Conservation (phyloP, 371 early-diverging fungal species). For the Mortierella sp. region DNA sequence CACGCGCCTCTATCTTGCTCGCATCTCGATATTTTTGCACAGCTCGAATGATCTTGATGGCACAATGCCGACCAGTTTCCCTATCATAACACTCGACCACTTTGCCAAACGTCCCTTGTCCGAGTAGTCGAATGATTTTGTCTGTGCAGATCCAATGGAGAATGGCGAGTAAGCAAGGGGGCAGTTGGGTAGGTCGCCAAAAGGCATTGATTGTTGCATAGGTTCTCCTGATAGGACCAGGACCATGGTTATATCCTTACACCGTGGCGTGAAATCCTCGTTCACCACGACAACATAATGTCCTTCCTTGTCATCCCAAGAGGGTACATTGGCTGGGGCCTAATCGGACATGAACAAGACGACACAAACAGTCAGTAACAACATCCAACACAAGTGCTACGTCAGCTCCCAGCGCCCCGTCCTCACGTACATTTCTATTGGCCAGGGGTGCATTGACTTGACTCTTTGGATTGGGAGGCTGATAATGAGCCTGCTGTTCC, state of each 20-base stretch:
- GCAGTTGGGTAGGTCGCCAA: no score
- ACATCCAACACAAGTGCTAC: neutral
- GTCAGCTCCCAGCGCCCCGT: neutral
- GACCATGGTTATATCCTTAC: no score
- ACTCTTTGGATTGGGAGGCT: slow-evolving; percentile 18
- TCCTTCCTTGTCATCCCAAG: slow-evolving; percentile 92
- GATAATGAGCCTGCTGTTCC: slow-evolving; percentile 21
- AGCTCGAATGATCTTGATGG: slow-evolving; percentile 93
- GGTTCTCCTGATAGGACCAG: no score
- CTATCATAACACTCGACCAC: slow-evolving; percentile 91
- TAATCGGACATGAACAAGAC: slow-evolving; percentile 3
- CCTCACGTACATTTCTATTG: slow-evolving; percentile 30
- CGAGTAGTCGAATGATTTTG: slow-evolving; percentile 83
- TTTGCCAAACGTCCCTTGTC: slow-evolving; percentile 98
- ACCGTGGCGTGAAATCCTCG: slow-evolving; percentile 78
- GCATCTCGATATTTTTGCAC: slow-evolving; percentile 96
- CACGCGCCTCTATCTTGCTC: slow-evolving; percentile 87
- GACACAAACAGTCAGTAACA: neutral
- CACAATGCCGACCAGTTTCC: slow-evolving; percentile 62
- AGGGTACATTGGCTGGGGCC: slow-evolving; percentile 28
- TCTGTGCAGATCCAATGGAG: slow-evolving; percentile 57
- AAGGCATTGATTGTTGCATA: no score
- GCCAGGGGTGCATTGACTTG: slow-evolving; percentile 15
- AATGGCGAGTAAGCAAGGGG: neutral
- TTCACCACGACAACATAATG: slow-evolving; percentile 85